These are phyloP conservation scores for Achlya hypogyna DNA, from an alignment of 352 stramenopile genomes.

Conservation along the genomic window DNA sequence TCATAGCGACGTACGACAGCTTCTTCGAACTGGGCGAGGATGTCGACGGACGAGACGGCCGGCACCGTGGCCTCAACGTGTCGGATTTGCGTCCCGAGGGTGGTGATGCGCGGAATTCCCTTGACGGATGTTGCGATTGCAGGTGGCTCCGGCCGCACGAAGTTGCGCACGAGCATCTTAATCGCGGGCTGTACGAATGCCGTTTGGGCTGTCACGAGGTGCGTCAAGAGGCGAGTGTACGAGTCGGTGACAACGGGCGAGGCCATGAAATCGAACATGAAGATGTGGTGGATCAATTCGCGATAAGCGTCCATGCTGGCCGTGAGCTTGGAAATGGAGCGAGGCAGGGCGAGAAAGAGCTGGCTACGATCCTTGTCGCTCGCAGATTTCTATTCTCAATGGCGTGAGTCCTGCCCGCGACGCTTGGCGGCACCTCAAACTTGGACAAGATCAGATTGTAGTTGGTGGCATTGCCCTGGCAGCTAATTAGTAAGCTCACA, in stretches of 20 bases:
- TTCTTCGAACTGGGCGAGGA: slow-evolving; percentile 35
- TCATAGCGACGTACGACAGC: slow-evolving; percentile 49
- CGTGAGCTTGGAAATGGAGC: slow-evolving; percentile 68
- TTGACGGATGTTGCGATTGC: slow-evolving; percentile 33
- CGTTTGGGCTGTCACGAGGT: slow-evolving; percentile 76
- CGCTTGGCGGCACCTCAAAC: slow-evolving; percentile 37
- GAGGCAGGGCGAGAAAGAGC: slow-evolving; percentile 61
- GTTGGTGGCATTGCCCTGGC: slow-evolving; percentile 64
- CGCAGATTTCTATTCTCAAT: slow-evolving; percentile 24
- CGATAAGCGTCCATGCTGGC: slow-evolving; percentile 60
- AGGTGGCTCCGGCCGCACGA: slow-evolving; percentile 35
- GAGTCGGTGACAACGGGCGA: slow-evolving; percentile 49
- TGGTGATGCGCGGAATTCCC: slow-evolving; percentile 16
- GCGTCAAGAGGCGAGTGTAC: slow-evolving; percentile 61
- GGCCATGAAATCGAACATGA: slow-evolving; percentile 66
- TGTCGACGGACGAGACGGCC: slow-evolving; percentile 3
- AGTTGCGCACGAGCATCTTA: slow-evolving; percentile 74
- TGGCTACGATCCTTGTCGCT: slow-evolving; percentile 40
- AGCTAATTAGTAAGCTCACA: not conserved
- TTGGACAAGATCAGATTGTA: slow-evolving; percentile 63
- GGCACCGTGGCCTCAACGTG: slow-evolving; percentile 9
- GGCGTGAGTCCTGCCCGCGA: not conserved
- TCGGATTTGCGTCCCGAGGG: not conserved
- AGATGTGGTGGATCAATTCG: slow-evolving; percentile 64
- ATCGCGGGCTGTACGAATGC: slow-evolving; percentile 72